These are phyloP conservation scores for Tricholoma sp. DNA, from an alignment of 768 basidiomycete species.

Conservation along the genomic window DNA sequence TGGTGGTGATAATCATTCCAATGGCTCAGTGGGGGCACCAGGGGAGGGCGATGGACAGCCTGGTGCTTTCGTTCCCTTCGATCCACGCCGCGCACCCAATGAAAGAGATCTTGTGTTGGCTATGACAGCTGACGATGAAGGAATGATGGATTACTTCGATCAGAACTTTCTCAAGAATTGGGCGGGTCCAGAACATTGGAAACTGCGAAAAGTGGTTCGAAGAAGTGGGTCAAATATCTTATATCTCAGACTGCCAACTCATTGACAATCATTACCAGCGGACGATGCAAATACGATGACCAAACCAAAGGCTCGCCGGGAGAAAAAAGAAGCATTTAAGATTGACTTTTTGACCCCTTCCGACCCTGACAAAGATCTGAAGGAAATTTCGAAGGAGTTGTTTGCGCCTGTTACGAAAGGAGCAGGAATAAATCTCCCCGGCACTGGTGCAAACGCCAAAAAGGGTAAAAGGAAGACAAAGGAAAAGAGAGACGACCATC, in stretches of 20 bases:
- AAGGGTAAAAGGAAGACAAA: slow-evolving; percentile 44
- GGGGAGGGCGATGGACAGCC: slow-evolving; percentile 35
- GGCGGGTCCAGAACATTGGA: slow-evolving; percentile 99
- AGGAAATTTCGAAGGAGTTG: slow-evolving; percentile 61
- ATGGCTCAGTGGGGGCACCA: slow-evolving; percentile 40
- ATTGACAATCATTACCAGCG: slow-evolving; percentile 21
- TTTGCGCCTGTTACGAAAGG: slow-evolving; percentile 77
- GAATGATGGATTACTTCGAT: slow-evolving; percentile 85
- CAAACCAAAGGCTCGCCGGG: slow-evolving; percentile 46
- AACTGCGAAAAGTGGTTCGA: slow-evolving; percentile 75
- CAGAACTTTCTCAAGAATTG: slow-evolving; percentile 85
- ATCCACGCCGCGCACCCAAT: slow-evolving; percentile 73
- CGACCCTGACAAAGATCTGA: slow-evolving; percentile 52
- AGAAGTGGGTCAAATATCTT: slow-evolving; percentile 47
- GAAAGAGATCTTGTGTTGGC: slow-evolving; percentile 83
- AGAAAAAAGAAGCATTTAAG: slow-evolving; percentile 77
- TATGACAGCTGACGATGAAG: slow-evolving; percentile 60
- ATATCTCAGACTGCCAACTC: not conserved
- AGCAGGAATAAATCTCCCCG: slow-evolving; percentile 62
- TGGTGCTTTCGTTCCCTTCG: slow-evolving; percentile 71
- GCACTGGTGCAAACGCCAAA: slow-evolving; percentile 39
- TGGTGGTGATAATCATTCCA: slow-evolving; percentile 35
- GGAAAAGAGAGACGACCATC: slow-evolving; percentile 68
- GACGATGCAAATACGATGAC: slow-evolving; percentile 42
- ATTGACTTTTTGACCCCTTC: slow-evolving; percentile 70